These are phyloP conservation scores for Podaxis carcinomalis DNA, from an alignment of 768 basidiomycete genomes.

Conservation along the genomic window DNA sequence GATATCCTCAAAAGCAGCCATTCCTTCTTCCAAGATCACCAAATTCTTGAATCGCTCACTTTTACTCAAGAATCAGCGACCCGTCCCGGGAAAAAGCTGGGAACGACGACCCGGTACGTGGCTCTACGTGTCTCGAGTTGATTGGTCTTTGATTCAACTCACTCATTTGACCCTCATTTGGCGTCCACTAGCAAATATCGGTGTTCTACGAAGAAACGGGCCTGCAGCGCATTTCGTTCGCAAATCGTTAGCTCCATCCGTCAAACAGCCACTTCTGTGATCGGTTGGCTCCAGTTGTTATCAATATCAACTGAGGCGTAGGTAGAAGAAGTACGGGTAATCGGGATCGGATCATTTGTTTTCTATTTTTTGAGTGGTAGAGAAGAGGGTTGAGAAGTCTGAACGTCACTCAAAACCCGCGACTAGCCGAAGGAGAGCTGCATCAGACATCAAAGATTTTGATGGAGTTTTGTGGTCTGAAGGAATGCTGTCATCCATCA, in stretches of 20 bases:
- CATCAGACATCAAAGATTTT: no score
- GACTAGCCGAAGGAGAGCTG: no score
- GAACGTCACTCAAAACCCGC: no score
- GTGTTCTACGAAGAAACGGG: constrained; percentile 48
- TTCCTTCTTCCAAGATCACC: constrained; percentile 44
- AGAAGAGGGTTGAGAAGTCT: no score
- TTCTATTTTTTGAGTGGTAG: no score
- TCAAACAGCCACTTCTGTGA: neutral
- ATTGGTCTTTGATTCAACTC: neutral
- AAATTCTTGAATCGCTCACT: constrained; percentile 52
- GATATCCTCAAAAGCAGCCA: constrained; percentile 29
- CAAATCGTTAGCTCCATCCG: constrained; percentile 15
- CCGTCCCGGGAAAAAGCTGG: constrained; percentile 45
- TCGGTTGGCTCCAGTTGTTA: no score
- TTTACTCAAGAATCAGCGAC: constrained; percentile 36
- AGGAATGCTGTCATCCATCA: no score
- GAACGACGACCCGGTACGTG: constrained; percentile 53
- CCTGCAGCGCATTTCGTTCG: constrained; percentile 53
- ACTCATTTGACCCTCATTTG: neutral
- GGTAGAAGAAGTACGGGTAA: no score
- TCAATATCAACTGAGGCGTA: no score
- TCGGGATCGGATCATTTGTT: no score
- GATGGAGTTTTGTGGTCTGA: no score
- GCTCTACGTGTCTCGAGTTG: neutral
- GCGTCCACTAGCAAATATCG: constrained; percentile 43